Base-by-base conservation (phyloP, 179 eudicot genomes). In the Camellia oleifera region DNA sequence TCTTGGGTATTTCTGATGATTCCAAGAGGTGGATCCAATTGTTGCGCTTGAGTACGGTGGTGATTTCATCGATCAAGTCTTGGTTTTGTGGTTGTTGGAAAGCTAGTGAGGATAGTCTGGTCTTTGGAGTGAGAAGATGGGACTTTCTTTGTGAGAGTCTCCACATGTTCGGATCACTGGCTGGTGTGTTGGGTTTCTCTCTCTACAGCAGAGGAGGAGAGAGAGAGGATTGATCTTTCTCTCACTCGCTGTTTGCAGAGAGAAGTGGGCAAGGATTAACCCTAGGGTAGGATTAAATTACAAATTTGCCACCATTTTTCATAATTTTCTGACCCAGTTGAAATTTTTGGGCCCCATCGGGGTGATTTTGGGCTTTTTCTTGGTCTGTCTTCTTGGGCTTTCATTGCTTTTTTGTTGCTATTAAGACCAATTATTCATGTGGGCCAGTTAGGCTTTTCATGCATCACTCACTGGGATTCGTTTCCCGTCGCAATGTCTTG, bases 1-100 rank as follows among this genome's bases (percentile, higher is more conserved):
- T 79, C 45, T 17, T 79, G 65, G 78, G 18, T 11, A 79, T 5
- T 40, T 73, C 48, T 73, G 82, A 72, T 18, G 40, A 73, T 12
- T 53, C 32, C 8, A 79, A 40, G 48, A 73, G 60, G 18, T 0
- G 26, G 45, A 40, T 69, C 77, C 77, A 79, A 61, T 79, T 79
- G 26, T 63, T 68, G 60, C 40, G 50, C n/a, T 63, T 65, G 62
- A 79, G 77, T 8, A 73, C 53, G 60, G 3, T 54, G 58, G 40
- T 79, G 82, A 79, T 73, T 48, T 79, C 77, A 48, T 13, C n/a
- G 2, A 54, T 4, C 26, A 15, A 9, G 40, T 26, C 23, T 12
- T 40, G 72, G 54, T 79, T 79, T 15, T 79, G 76, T 53, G 48
- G 17, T 32, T 32, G 40, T 32, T 32, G 40, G 18, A 56, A 17